Conservation (phyloP, 257 asterid genomes). For the Craterostigma plantagineum region DNA sequence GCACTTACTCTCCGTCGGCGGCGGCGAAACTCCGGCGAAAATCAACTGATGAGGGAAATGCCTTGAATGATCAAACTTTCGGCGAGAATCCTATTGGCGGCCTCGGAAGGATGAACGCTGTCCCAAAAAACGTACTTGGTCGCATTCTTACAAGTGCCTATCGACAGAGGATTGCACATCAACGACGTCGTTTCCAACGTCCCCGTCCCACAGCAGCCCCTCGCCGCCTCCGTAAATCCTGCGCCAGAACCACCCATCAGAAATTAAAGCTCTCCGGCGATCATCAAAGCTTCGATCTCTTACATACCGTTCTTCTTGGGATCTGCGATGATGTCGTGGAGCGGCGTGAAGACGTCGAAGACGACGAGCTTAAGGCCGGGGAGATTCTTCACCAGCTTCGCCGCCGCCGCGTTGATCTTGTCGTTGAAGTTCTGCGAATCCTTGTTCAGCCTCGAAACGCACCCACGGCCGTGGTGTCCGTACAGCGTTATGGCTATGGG, state of each 20-base stretch:
- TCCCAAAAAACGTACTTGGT: conserved; percentile 83
- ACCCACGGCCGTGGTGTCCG: conserved; percentile 51
- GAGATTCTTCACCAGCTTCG: conserved; percentile 41
- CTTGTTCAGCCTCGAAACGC: conserved; percentile 47
- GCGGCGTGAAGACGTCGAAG: conserved; percentile 66
- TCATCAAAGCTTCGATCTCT: too few relatives aligned
- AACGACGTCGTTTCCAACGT: conserved; percentile 52
- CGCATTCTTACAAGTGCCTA: conserved; percentile 66
- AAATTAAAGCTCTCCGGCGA: background rate
- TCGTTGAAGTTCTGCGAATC: conserved; percentile 66
- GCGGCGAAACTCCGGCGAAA: too few relatives aligned
- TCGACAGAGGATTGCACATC: conserved; percentile 59
- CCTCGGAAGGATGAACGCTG: conserved; percentile 89
- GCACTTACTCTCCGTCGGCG: too few relatives aligned
- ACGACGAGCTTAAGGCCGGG: conserved; percentile 55
- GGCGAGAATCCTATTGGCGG: conserved; percentile 66
- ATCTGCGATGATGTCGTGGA: conserved; percentile 42
- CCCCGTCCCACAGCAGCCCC: conserved; percentile 89
- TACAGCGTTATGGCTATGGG: conserved; percentile 72
- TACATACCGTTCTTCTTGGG: conserved; percentile 56
- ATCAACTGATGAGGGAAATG: conserved; percentile 34
- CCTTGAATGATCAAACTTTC: conserved; percentile 51
- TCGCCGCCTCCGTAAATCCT: conserved; percentile 72
- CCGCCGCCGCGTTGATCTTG: conserved; percentile 51
- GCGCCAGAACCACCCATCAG: background rate